Evolutionary conservation across 768 basidiomycete genomes (phyloP), one percentile per base, ranked within the genome.

Genomic region (Leccinum broughii): DNA sequence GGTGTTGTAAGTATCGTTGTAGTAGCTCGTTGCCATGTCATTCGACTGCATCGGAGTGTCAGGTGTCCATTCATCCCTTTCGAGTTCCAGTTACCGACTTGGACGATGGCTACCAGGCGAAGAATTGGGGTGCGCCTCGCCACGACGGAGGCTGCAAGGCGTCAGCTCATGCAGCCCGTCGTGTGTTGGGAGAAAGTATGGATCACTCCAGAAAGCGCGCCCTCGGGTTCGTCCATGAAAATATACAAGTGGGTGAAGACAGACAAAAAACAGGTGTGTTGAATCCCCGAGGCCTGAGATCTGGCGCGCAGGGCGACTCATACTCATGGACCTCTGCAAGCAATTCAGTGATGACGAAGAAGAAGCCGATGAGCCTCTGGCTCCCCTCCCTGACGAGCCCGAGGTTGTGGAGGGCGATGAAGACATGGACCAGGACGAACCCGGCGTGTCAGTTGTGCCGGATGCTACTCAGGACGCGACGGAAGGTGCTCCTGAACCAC

Each of bases 81-180:
- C n/a, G 5, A 48, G 22, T 44, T n/a, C 17, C 11, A 20, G 35
- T 32, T 14, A 15, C 22, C 22, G 49, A 17, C 62, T 34, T 22
- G 6, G 51, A 66, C 57, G 24, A 90, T 92, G 90, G 78, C 90
- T 51, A 88, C 87, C 32, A 81, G 85, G 73, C 80, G 90, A 65
- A 85, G 89, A 71, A 88, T 92, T 54, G 90, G 90, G 6, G 85
- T 92, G 62, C 89, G 86, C 68, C 79, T 81, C 24, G 87, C 89
- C 52, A 88, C 87, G 54, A 88, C 89, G 3, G 90, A 93, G 72
- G 89, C 89, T 51, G 90, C 90, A 35, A 82, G 90, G 41, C 83
- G 90, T 60, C 88, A 91, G 73, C 79, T 92, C n/a, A 92, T 93
- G 88, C 89, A 90, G 68, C 92, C 92, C 7, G 92, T 93, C n/a